phyloP scores from a whole-genome alignment of 306 rosid genomes.

The Quercus engelmannii region DNA sequence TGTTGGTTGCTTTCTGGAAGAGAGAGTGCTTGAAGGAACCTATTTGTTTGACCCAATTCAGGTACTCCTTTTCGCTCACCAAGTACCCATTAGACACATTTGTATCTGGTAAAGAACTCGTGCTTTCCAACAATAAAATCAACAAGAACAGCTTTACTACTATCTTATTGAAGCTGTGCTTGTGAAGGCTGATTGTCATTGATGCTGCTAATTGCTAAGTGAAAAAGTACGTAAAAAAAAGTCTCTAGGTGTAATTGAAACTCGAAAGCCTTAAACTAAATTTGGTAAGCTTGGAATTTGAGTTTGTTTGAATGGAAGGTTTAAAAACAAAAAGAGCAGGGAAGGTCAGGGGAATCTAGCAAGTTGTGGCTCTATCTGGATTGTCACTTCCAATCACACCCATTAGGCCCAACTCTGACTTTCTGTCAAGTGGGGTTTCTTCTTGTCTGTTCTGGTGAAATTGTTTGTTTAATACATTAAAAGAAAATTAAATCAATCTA shows the following conservation, averaged over 20 bases:
- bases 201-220: too few relatives aligned
- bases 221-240: not conserved
- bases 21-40: slow-evolving; percentile 24
- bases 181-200: too few relatives aligned
- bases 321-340: not conserved
- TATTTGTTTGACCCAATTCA: slow-evolving; percentile 23
- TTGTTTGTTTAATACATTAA: not conserved
- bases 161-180: not conserved
- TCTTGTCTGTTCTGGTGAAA: not conserved
- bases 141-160: not conserved
- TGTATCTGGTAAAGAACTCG: not conserved
- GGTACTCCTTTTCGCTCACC: slow-evolving; percentile 8
- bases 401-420: not conserved
- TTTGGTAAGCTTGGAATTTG: not conserved
- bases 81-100: not conserved
- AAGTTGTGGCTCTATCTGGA: not conserved
- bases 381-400: not conserved
- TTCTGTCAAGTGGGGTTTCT: not conserved
- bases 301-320: not conserved
- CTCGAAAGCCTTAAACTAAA: not conserved
- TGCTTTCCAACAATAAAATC: not conserved
- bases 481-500: not conserved
- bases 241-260: not conserved
- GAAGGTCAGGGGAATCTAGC: not conserved
- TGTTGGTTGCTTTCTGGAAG: slow-evolving; percentile 19